phyloP scores from a whole-genome alignment of 495 filamentous ascomycete genomes.

The Aspergillus diversus region DNA sequence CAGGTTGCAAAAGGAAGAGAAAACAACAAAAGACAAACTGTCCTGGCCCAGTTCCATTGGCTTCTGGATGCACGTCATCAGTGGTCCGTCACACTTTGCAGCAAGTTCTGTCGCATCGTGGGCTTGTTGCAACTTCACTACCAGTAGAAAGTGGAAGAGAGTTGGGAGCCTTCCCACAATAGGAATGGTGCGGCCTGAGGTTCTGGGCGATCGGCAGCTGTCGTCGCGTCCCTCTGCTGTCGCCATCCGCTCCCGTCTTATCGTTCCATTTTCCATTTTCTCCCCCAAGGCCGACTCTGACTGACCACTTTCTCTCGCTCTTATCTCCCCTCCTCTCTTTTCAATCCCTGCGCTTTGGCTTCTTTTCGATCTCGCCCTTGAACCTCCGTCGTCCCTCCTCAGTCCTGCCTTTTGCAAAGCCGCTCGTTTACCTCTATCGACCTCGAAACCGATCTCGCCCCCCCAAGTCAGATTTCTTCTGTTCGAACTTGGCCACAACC shows the following conservation, averaged over 20 bases:
- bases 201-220: slow-evolving; percentile 18
- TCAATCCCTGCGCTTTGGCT: not conserved
- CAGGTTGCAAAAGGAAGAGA: not conserved
- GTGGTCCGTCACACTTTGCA: not conserved
- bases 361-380: not conserved
- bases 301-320: slow-evolving; percentile 15
- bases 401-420: slow-evolving; percentile 9
- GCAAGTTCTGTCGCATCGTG: not conserved
- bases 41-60: not conserved
- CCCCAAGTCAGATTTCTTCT: not conserved
- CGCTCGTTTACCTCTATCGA: slow-evolving; percentile 17
- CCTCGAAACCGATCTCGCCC: not conserved
- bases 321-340: slow-evolving; percentile 3
- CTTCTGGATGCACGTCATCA: not conserved
- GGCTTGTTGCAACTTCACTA: too few species aligned
- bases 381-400: not conserved
- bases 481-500: not conserved
- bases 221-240: slow-evolving; percentile 23
- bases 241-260: slow-evolving; percentile 31
- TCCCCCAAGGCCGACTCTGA: slow-evolving; percentile 4
- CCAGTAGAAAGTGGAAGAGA: not conserved
- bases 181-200: slow-evolving; percentile 17
- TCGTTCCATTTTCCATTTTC: slow-evolving; percentile 20
- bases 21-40: not conserved
- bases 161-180: slow-evolving; percentile 6